These are phyloP conservation scores for Isochrysis galbana DNA, from an alignment of 78 protist species.

Conservation along the genomic window DNA sequence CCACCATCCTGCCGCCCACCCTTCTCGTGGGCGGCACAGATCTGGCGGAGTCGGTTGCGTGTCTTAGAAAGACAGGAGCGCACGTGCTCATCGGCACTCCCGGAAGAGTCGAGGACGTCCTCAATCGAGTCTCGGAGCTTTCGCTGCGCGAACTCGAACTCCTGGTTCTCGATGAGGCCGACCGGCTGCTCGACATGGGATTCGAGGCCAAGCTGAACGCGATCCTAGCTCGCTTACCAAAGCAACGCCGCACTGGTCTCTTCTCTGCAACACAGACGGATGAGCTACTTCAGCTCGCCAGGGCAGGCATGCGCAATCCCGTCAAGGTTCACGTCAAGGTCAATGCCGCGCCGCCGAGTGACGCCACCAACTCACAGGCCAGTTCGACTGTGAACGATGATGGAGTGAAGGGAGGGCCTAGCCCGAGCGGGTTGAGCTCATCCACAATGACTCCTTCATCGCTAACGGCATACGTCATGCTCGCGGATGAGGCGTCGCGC, in stretches of 20 bases:
- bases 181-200: constrained; percentile 57
- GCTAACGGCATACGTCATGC: not conserved
- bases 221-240: constrained; percentile 45
- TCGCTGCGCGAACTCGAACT: constrained; percentile 71
- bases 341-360: not conserved
- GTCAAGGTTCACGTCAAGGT: constrained; percentile 22
- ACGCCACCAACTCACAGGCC: not conserved
- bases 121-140: not conserved
- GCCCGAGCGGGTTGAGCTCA: too few relatives aligned
- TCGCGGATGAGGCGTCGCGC: not conserved
- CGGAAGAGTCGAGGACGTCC: constrained; percentile 70
- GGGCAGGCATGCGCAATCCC: constrained; percentile 63
- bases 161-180: constrained; percentile 83
- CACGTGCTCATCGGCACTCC: constrained; percentile 85
- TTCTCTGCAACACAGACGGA: constrained; percentile 58
- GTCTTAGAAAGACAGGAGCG: constrained; percentile 48
- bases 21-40: constrained; percentile 46
- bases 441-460: not conserved
- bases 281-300: constrained; percentile 32
- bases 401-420: too few relatives aligned
- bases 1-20: not conserved
- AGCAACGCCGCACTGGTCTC: constrained; percentile 64
- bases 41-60: not conserved
- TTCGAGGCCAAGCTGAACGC: constrained; percentile 33
- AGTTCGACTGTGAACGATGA: not conserved